Evolutionary conservation across 1,284 basidiomycete species (phyloP).

Genomic region (Jaminaea rosea): DNA sequence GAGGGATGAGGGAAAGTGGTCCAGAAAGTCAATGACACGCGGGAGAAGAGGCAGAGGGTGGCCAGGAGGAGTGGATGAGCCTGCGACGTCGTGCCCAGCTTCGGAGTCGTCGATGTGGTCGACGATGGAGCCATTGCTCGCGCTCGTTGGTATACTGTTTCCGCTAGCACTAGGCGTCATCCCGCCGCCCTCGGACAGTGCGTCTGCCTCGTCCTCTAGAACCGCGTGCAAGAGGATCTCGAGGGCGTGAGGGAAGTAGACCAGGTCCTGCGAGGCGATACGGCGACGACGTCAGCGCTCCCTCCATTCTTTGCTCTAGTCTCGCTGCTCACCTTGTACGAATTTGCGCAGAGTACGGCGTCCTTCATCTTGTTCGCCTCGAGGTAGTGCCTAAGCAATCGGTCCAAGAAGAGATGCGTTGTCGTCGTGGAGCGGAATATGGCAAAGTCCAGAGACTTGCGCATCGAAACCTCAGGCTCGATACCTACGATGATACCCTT

Average conservation of each 20-base stretch:
- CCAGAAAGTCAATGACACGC: constrained; percentile 75
- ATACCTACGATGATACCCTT: constrained; percentile 97
- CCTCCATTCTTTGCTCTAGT: too few relatives aligned
- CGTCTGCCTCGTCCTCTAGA: constrained; percentile 73
- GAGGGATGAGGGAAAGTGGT: constrained; percentile 79
- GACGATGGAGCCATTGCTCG: neutral
- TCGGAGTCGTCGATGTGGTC: constrained; percentile 4
- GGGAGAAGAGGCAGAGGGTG: constrained; percentile 61
- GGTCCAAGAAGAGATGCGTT: constrained; percentile 90
- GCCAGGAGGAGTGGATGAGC: too few relatives aligned
- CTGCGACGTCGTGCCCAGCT: constrained; percentile 28
- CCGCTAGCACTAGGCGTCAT: constrained; percentile 1
- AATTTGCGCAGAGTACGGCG: constrained; percentile 74
- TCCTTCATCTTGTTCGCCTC: constrained; percentile 36
- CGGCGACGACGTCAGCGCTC: too few relatives aligned
- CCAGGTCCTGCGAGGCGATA: constrained; percentile 69
- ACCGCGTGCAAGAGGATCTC: constrained; percentile 90
- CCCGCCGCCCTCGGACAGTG: constrained; percentile 13
- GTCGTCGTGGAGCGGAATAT: constrained; percentile 86
- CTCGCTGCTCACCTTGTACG: too few relatives aligned
- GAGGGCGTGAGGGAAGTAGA: constrained; percentile 87
- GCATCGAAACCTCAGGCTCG: constrained; percentile 72
- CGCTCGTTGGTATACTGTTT: too few relatives aligned
- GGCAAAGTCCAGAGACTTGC: constrained; percentile 73
- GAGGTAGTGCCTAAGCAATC: constrained; percentile 77